phyloP scores from a whole-genome alignment of 768 basidiomycete genomes.

The Tricholoma sp. region DNA sequence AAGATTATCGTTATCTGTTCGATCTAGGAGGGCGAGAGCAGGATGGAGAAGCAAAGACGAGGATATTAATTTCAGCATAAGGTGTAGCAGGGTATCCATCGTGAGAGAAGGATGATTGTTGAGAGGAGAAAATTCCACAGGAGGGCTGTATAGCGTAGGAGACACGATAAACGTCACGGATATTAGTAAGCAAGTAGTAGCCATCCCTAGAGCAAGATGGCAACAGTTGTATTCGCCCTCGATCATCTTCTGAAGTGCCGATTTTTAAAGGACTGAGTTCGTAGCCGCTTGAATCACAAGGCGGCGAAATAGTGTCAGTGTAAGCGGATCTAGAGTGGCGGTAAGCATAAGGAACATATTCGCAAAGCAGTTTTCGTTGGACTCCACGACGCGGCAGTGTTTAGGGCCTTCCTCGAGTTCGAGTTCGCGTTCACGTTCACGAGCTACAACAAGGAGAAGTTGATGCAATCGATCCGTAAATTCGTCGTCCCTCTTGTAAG shows the following conservation, averaged over 20 bases:
- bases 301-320: background rate
- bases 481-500: background rate
- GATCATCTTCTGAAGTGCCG: background rate
- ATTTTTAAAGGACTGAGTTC: background rate
- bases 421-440: background rate
- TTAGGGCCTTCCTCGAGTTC: background rate
- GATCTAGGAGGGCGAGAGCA: background rate
- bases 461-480: background rate
- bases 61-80: background rate
- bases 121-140: background rate
- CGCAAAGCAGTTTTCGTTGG: background rate
- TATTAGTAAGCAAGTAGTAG: too few relatives aligned
- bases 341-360: background rate
- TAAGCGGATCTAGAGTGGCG: background rate
- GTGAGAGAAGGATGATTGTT: background rate
- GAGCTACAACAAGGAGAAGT: background rate
- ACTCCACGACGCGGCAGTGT: background rate
- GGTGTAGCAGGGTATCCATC: background rate
- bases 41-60: constrained; percentile 2
- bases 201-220: background rate
- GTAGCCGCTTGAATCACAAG: background rate
- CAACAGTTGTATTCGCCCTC: background rate
- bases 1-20: background rate
- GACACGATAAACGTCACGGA: background rate
- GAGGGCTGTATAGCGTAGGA: background rate